A percentile compares a stretch with the other conserved stretches of the same genome.
Evolutionary conservation across 306 rosid species (phyloP).

Genomic region (Pterocarpus santalinus): DNA sequence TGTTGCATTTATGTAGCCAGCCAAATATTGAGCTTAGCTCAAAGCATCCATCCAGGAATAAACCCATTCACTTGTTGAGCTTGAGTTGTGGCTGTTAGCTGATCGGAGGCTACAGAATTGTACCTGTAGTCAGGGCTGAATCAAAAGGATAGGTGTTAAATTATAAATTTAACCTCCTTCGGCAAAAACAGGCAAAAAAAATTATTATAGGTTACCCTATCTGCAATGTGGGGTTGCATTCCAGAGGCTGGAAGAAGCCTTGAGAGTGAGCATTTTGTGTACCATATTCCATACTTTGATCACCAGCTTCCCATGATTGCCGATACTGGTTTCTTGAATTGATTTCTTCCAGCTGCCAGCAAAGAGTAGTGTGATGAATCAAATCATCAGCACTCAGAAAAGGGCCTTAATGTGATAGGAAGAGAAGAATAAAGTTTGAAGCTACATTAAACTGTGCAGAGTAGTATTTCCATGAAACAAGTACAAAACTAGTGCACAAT

Average conservation of each 20-base stretch:
- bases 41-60: constrained; percentile 96
- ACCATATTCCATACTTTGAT: constrained; percentile 71
- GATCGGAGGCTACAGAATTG: constrained; percentile 62
- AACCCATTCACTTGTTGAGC: constrained; percentile 80
- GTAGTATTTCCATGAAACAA: not conserved
- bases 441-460: constrained; percentile 7
- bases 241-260: constrained; percentile 83
- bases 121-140: constrained; percentile 65
- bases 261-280: constrained; percentile 76
- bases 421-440: constrained; percentile 18
- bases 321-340: constrained; percentile 72
- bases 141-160: not conserved
- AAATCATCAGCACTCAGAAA: constrained; percentile 19
- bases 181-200: constrained; percentile 64
- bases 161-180: constrained; percentile 43
- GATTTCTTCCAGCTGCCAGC: constrained; percentile 81
- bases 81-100: constrained; percentile 69
- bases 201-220: constrained; percentile 62
- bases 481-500: not conserved
- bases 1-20: constrained; percentile 39
- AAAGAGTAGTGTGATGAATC: constrained; percentile 11
- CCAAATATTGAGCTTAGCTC: constrained; percentile 46
- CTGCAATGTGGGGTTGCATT: constrained; percentile 89
- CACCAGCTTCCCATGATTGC: constrained; percentile 83
- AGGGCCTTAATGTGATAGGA: not conserved